Conservation (phyloP, 1,284 basidiomycete genomes). For the Neolentinus lepideus region DNA sequence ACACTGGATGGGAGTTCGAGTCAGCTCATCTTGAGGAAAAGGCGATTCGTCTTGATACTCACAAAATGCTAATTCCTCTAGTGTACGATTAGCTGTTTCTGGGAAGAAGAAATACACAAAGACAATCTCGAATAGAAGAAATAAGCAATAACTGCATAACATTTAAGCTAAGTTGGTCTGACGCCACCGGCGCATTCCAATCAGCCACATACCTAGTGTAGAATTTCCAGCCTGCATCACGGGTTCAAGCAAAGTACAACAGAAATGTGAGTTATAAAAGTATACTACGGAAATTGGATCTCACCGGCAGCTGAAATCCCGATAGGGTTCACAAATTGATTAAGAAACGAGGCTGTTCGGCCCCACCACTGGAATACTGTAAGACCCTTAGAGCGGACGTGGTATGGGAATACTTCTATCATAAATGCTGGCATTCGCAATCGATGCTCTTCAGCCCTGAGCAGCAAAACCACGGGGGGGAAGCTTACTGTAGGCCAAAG, state of each 20-base stretch:
- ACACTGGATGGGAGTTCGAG: conserved; percentile 25
- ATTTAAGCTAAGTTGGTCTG: not conserved
- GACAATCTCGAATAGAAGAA: conserved; percentile 36
- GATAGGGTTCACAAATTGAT: conserved; percentile 53
- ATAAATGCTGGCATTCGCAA: conserved; percentile 30
- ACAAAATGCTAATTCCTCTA: conserved; percentile 58
- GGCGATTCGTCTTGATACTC: conserved; percentile 13
- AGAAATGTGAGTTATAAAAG: no score
- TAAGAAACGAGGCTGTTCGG: conserved; percentile 46
- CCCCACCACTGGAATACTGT: conserved; percentile 44
- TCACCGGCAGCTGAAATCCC: conserved; percentile 43
- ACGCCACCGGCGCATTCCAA: not conserved
- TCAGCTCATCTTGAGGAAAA: not conserved
- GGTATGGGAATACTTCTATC: conserved; percentile 45
- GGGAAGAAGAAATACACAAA: conserved; percentile 48
- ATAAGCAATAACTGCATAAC: conserved; percentile 25
- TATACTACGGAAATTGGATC: not conserved
- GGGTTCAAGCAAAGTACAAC: not conserved
- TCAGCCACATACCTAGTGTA: conserved; percentile 29
- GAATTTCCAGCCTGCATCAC: conserved; percentile 29
- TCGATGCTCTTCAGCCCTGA: not conserved
- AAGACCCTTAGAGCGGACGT: conserved; percentile 42
- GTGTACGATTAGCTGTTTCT: conserved; percentile 43
- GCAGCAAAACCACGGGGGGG: not conserved
- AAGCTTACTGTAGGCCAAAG: conserved; percentile 37